Conservation (phyloP, 129 eudicot species). For the Flaveria robusta region DNA sequence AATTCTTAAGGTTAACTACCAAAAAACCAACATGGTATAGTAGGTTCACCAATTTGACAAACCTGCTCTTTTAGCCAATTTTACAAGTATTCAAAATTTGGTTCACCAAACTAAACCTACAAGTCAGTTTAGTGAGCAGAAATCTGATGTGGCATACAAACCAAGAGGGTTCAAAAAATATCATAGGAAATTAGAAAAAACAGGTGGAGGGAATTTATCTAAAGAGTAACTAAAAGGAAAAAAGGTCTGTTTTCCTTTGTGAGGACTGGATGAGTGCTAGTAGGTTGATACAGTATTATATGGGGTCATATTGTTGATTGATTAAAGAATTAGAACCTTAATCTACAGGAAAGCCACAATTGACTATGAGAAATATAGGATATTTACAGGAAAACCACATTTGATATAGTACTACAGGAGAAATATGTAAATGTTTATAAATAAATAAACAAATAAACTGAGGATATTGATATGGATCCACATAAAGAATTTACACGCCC, state of each 20-base stretch:
- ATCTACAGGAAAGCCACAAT: background rate
- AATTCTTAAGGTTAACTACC: background rate
- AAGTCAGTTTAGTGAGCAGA: slow-evolving; percentile 11
- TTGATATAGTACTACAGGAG: background rate
- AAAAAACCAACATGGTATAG: slow-evolving; percentile 6
- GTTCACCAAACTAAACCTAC: slow-evolving; percentile 19
- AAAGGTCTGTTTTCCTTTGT: background rate
- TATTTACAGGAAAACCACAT: background rate
- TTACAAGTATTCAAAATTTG: background rate
- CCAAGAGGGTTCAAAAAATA: background rate
- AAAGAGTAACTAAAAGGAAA: background rate
- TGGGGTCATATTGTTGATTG: background rate
- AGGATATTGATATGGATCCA: too few relatives aligned
- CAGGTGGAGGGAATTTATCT: background rate
- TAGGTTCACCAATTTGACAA: slow-evolving; percentile 22
- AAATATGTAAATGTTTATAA: too few relatives aligned
- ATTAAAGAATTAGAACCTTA: background rate
- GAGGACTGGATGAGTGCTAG: background rate
- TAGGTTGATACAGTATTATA: background rate
- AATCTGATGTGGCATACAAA: slow-evolving; percentile 7
- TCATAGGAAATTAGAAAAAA: slow-evolving; percentile 13
- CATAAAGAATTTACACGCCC: too few relatives aligned
- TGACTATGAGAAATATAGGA: background rate
- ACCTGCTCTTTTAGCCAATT: background rate
- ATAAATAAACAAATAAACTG: too few relatives aligned